Evolutionary conservation across 2,329 filamentous ascomycete genomes (phyloP).

Genomic region (Colletotrichum melonis): DNA sequence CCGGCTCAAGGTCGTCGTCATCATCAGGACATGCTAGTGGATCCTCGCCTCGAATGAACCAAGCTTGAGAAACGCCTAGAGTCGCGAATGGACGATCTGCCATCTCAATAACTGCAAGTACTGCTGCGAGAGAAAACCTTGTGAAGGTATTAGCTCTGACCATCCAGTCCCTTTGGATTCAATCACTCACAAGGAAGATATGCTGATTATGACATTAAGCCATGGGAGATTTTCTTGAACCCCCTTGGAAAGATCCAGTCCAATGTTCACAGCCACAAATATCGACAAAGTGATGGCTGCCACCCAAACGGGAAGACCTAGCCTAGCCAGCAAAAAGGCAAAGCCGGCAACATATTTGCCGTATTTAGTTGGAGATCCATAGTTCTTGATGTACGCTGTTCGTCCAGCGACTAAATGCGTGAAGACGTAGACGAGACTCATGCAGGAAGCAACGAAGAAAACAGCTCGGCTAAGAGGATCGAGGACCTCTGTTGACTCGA

Average conservation of each 20-base stretch:
- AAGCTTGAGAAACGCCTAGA: conserved; percentile 14
- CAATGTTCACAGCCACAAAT: conserved; percentile 28
- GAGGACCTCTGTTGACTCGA: conserved; percentile 18
- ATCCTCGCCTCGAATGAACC: conserved; percentile 19
- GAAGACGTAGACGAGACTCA: conserved; percentile 23
- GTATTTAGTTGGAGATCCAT: not conserved
- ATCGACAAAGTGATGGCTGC: conserved; percentile 23
- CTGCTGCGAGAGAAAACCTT: conserved; percentile 16
- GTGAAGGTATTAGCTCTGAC: not conserved
- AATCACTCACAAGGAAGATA: conserved; percentile 19
- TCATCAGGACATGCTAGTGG: not conserved
- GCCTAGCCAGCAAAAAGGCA: conserved; percentile 17
- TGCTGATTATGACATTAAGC: conserved; percentile 30
- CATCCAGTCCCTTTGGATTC: too few relatives aligned
- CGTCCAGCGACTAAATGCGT: conserved; percentile 12
- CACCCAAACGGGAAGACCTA: conserved; percentile 27
- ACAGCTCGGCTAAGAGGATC: conserved; percentile 30
- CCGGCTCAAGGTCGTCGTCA: conserved; percentile 1
- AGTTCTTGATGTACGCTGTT: conserved; percentile 5
- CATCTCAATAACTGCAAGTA: conserved; percentile 29
- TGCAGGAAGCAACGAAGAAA: conserved; percentile 29
- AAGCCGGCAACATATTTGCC: conserved; percentile 22
- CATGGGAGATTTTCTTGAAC: conserved; percentile 19
- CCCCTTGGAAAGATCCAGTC: conserved; percentile 24
- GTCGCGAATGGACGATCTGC: conserved; percentile 30